Conservation (phyloP, 768 basidiomycete species). For the Collybia sordida region DNA sequence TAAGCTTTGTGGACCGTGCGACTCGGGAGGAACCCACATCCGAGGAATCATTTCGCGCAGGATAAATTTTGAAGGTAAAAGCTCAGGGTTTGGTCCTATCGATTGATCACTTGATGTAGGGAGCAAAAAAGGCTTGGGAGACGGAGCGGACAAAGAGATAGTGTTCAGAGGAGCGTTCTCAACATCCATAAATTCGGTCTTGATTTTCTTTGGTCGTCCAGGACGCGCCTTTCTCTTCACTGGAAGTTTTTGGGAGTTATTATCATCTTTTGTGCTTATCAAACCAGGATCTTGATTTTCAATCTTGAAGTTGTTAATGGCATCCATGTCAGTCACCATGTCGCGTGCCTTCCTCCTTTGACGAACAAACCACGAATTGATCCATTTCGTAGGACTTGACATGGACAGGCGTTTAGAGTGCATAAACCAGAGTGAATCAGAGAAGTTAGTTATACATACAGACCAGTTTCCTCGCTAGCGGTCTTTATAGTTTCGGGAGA, state of each 20-base stretch:
- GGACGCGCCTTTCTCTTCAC: neutral
- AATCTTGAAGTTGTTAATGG: conserved; percentile 10
- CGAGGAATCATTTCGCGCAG: no score
- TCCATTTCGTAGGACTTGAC: conserved; percentile 8
- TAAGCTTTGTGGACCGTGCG: no score
- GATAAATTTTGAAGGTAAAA: no score
- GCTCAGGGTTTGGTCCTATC: no score
- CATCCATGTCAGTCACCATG: neutral
- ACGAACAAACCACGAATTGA: conserved; percentile 7
- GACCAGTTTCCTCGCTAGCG: conserved; percentile 7
- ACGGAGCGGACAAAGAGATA: no score
- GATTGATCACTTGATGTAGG: no score
- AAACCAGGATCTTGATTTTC: conserved; percentile 11
- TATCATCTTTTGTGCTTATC: neutral
- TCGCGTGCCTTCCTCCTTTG: conserved; percentile 3
- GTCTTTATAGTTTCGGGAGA: conserved; percentile 1
- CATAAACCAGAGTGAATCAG: neutral
- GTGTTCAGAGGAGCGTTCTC: neutral
- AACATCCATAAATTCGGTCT: neutral
- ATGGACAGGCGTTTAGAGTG: neutral
- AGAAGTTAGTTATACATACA: conserved; percentile 4
- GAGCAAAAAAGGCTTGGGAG: no score
- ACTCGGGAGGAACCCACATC: no score
- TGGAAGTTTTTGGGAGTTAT: conserved; percentile 6
- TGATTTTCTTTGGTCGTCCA: conserved; percentile 11